Evolutionary conservation across 148 eudicot species (phyloP), one percentile per base, ranked within the genome.

Genomic region (Polygonum maritimum): DNA sequence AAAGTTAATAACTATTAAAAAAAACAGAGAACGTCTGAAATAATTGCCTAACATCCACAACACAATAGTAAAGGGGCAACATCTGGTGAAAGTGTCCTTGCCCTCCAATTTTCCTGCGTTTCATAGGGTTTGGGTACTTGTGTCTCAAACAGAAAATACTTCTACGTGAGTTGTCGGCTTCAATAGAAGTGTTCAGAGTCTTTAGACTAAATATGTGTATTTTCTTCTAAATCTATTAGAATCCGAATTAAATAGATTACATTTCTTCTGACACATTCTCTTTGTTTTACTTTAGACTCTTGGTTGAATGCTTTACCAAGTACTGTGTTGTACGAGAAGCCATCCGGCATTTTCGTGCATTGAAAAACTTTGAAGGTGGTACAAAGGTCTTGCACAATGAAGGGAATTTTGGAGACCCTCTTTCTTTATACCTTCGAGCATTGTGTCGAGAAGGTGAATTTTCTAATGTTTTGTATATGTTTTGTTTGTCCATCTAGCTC

Each of bases 271-370:
- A 77, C 33, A 47, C 52, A 36, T 16, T 71, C 15, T 60, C 26
- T 78, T 77, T 75, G 65, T 80, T 76, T 15, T 45, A 33, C 36
- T 83, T 72, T 84, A 95, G 99, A 81, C 77, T 90, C 82, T 83
- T 95, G 87, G 96, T 95, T 54, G 99, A 95, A 81, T 95, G 99
- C 84, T 92, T 95, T 76, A 89, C 97, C 67, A 95, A 95, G 81
- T 95, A 95, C 63, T 87, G 92, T 79, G 99, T 91, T 65, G 78
- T 86, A 48, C 85, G 84, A 52, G 99, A 95, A 87, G 99, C 99
- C 76, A 95, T 92, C 79, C 81, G 99, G 26, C 99, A 95, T 91
- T 95, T 95, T 69, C 99, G 94, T 75, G 99, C 88, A 57, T 86
- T 95, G 44, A 88, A 84, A 81, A 86, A 71, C 75, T 82, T 83